Evolutionary conservation across 768 basidiomycete genomes (phyloP).

Genomic region (Vishniacozyma victoriae): DNA sequence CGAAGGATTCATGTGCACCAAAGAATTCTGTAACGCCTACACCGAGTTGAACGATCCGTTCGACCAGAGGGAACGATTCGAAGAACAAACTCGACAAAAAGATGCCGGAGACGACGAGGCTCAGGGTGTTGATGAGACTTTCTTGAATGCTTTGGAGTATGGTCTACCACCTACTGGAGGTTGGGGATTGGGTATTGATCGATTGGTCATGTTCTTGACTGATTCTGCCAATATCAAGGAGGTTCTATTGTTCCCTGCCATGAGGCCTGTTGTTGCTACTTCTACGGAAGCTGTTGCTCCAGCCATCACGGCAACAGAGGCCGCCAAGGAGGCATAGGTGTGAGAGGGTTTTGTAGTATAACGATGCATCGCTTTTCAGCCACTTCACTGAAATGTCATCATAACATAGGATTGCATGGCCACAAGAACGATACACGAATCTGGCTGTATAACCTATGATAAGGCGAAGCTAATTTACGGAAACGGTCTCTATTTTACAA

Average conservation of each 20-base stretch:
- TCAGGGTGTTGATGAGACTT: slow-evolving; percentile 93
- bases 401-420: no score
- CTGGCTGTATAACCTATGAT: no score
- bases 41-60: slow-evolving; percentile 96
- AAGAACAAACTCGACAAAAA: slow-evolving; percentile 88
- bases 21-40: slow-evolving; percentile 98
- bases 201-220: slow-evolving; percentile 97
- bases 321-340: slow-evolving; percentile 25
- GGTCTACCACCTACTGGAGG: slow-evolving; percentile 96
- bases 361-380: no score
- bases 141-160: slow-evolving; percentile 94
- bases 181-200: slow-evolving; percentile 93
- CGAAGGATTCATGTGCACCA: slow-evolving; percentile 95
- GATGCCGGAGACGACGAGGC: slow-evolving; percentile 96
- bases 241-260: slow-evolving; percentile 90
- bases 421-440: no score
- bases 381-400: no score
- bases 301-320: slow-evolving; percentile 34
- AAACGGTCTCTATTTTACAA: no score
- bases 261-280: slow-evolving; percentile 66
- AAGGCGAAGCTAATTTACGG: no score
- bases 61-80: slow-evolving; percentile 81
- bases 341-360: no score
- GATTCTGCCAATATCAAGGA: slow-evolving; percentile 98
- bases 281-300: slow-evolving; percentile 43